Conservation (phyloP, 768 basidiomycete species). For the Botryobasidium botryosum region DNA sequence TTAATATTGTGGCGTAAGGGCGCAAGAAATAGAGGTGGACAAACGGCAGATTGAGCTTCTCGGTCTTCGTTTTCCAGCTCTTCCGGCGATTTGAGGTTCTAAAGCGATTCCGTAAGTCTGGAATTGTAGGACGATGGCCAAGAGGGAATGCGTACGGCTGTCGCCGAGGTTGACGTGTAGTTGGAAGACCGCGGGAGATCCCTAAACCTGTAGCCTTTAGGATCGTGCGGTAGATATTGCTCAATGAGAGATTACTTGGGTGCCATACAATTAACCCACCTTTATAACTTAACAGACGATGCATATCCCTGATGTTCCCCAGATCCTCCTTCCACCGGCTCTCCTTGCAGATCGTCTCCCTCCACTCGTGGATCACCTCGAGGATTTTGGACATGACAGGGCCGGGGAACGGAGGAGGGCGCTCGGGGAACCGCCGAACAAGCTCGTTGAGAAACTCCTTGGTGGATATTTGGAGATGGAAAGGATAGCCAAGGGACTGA, state of each 20-base stretch:
- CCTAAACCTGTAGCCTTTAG: slow-evolving; percentile 16
- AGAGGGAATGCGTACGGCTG: slow-evolving; percentile 5
- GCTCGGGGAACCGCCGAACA: slow-evolving; percentile 92
- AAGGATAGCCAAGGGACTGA: slow-evolving; percentile 89
- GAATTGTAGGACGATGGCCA: neutral
- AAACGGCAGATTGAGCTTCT: slow-evolving; percentile 70
- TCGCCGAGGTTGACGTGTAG: slow-evolving; percentile 6
- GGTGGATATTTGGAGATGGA: slow-evolving; percentile 91
- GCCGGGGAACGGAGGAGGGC: slow-evolving; percentile 87
- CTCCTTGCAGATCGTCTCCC: slow-evolving; percentile 75
- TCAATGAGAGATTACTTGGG: neutral
- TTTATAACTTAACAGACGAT: slow-evolving; percentile 83
- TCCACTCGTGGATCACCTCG: slow-evolving; percentile 87
- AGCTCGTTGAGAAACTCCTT: slow-evolving; percentile 98
- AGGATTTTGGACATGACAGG: slow-evolving; percentile 90
- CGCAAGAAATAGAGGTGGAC: too few species aligned
- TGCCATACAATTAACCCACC: slow-evolving; percentile 32
- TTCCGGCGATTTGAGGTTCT: slow-evolving; percentile 89
- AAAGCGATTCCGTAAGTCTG: slow-evolving; percentile 2
- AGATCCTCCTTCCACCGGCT: slow-evolving; percentile 93
- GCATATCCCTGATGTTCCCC: slow-evolving; percentile 96
- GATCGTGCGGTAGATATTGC: neutral
- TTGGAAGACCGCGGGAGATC: slow-evolving; percentile 11
- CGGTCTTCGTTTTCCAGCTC: slow-evolving; percentile 94
- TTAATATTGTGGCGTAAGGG: neutral